Base-by-base conservation (phyloP, 352 stramenopile genomes). In the Phytophthora rubi region DNA sequence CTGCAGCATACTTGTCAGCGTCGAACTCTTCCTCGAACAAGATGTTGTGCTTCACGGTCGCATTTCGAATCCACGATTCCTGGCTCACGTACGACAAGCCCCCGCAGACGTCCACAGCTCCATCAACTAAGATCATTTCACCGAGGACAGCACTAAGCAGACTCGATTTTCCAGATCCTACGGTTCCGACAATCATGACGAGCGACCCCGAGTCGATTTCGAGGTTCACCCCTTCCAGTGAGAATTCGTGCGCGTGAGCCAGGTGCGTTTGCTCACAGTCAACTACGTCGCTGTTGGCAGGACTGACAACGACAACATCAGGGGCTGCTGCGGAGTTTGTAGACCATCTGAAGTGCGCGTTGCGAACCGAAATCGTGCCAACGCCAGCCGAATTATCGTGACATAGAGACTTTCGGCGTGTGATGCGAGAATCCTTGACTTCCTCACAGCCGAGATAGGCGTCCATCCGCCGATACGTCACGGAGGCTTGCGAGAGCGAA, bases 11-110 rank as follows among this genome's bases (percentile, higher is more conserved):
- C 5, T 61, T 68, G 9, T 49, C 55, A 0, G 55, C 30, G 23
- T 82, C 59, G 5, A 81, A 62, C 9, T 70, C 28, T 21, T 62
- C 55, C 26, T 76, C 70, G 26, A 85, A 85, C 49, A 79, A n/a
- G 10, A 85, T 79, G 54, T 85, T 85, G 45, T 98, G 10, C 97
- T 79, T 71, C 12, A 99, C 68, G 23, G 88, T 97, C 13, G 81
- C 68, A 60, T 98, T 97, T n/a, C 95, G 76, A 56, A 99, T 98
- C 90, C 92, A 99, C 23, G 93, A 67, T 33, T 95, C 81, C 73
- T 99, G 96, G n/a, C 84, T 84, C 53, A 85, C 92, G 73, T 97
- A 98, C n/a, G 93, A 85, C 3, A 90, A 16, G 0, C 63, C 56
- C 1, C 81, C 83, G 5, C 53, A 61, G 2, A 89, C 71, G 1